Percentiles rank a stretch among this genome's conserved stretches.
Evolutionary conservation across 768 basidiomycete species (phyloP).

Genomic region (Auricularia auricula-judae): DNA sequence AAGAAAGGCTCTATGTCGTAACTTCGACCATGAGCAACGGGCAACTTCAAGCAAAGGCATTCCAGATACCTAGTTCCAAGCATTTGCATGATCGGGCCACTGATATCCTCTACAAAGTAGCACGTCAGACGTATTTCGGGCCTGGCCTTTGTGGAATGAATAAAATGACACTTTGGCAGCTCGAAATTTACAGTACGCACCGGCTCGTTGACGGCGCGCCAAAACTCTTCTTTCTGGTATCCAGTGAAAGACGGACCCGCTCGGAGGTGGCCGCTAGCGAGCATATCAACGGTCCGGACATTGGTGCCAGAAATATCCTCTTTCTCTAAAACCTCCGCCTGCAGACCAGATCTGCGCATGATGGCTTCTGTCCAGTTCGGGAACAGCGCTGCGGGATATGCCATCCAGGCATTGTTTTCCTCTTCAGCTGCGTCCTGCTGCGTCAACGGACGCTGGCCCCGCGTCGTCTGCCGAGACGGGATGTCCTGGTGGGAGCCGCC

Average conservation of each 20-base stretch:
- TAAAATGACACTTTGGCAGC: neutral
- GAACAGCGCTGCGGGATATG: constrained; percentile 41
- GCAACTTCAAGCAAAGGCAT: neutral
- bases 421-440: neutral
- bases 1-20: constrained; percentile 54
- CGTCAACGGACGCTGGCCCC: neutral
- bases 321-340: constrained; percentile 14
- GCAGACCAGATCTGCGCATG: constrained; percentile 24
- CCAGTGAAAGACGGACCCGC: neutral
- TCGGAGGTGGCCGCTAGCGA: neutral
- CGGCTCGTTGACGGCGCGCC: constrained; percentile 28
- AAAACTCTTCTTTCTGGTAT: constrained; percentile 21
- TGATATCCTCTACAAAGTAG: constrained; percentile 40
- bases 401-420: constrained; percentile 15
- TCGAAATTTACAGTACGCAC: constrained; percentile 5
- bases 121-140: constrained; percentile 31
- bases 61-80: constrained; percentile 38
- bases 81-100: constrained; percentile 42
- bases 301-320: neutral
- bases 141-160: constrained; percentile 18
- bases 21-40: constrained; percentile 16
- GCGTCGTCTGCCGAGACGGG: neutral
- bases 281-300: neutral
- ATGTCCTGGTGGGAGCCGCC: constrained; percentile 9
- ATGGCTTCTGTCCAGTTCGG: constrained; percentile 46